A percentile compares a stretch with the other conserved stretches of the same genome.
Evolutionary conservation across 345 rosid genomes (phyloP).

Genomic region (Eutrema yunnanense): DNA sequence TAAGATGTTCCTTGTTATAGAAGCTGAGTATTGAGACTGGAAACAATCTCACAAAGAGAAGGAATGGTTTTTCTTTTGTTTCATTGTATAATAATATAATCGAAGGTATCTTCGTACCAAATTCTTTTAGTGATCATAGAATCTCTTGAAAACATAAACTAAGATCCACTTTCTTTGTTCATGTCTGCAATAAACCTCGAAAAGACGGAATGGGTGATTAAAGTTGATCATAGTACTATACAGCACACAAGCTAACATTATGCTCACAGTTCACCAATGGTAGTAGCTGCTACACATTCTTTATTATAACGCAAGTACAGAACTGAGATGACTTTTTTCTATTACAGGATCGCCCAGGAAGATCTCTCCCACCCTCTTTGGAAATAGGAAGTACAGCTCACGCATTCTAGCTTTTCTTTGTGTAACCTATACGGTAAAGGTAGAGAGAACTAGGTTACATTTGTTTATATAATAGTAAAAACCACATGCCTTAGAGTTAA

Average conservation of each 20-base stretch:
- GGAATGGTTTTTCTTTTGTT: neutral
- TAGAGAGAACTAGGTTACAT: slow-evolving; percentile 22
- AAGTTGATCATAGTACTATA: slow-evolving; percentile 27
- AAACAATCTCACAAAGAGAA: neutral
- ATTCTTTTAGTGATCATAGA: slow-evolving; percentile 15
- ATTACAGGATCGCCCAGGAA: slow-evolving; percentile 28
- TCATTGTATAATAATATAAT: slow-evolving; percentile 1
- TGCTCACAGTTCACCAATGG: slow-evolving; percentile 24
- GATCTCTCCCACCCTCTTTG: slow-evolving; percentile 30
- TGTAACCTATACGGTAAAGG: slow-evolving; percentile 13
- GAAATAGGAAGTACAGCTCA: slow-evolving; percentile 29
- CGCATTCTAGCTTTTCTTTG: slow-evolving; percentile 8
- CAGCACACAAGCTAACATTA: slow-evolving; percentile 30
- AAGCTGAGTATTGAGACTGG: neutral
- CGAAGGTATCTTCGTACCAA: slow-evolving; percentile 22
- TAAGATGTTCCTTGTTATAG: slow-evolving; percentile 1
- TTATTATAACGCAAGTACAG: slow-evolving; percentile 7
- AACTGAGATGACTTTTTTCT: slow-evolving; percentile 20
- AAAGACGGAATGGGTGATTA: slow-evolving; percentile 6
- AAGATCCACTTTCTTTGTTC: slow-evolving; percentile 22
- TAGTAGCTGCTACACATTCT: slow-evolving; percentile 9
- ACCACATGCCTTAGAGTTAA: slow-evolving; percentile 24
- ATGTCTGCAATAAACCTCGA: slow-evolving; percentile 15
- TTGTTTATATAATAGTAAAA: slow-evolving; percentile 6
- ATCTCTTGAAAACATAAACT: slow-evolving; percentile 26